These are phyloP conservation scores for Arthrobotrys pseudoclavata DNA, from an alignment of 2,329 filamentous ascomycete species.

Conservation along the genomic window DNA sequence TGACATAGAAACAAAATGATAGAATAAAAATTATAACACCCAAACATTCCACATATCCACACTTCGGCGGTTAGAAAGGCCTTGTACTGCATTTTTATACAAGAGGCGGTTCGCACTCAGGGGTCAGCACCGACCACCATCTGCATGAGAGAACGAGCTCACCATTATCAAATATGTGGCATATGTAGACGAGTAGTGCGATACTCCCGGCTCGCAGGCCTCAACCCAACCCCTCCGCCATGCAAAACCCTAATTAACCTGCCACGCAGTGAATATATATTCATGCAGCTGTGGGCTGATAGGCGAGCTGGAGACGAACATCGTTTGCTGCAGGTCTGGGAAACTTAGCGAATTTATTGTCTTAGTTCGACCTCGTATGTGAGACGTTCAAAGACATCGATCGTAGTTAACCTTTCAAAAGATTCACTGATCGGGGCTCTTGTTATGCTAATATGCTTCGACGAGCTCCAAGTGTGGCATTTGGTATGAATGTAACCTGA, in stretches of 20 bases:
- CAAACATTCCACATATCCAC: slow-evolving; percentile 9
- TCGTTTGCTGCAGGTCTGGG: slow-evolving; percentile 30
- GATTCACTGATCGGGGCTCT: slow-evolving; percentile 3
- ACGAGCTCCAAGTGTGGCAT: slow-evolving; percentile 8
- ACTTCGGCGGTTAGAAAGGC: slow-evolving; percentile 16
- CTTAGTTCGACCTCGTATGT: not conserved
- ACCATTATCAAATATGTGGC: slow-evolving; percentile 5
- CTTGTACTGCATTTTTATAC: slow-evolving; percentile 4
- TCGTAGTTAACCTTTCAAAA: not conserved
- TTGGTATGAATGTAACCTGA: slow-evolving; percentile 40
- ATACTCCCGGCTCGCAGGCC: slow-evolving; percentile 25
- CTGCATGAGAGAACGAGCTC: slow-evolving; percentile 25
- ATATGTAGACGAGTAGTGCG: slow-evolving; percentile 9
- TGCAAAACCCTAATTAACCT: slow-evolving; percentile 44
- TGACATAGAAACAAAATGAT: not conserved
- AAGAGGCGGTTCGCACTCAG: slow-evolving; percentile 24
- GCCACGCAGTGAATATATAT: slow-evolving; percentile 38
- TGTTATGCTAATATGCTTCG: not conserved
- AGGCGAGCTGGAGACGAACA: slow-evolving; percentile 54
- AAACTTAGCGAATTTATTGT: slow-evolving; percentile 32
- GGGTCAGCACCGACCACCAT: slow-evolving; percentile 29
- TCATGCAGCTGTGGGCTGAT: slow-evolving; percentile 38
- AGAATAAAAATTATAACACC: slow-evolving; percentile 8
- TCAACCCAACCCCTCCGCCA: slow-evolving; percentile 14
- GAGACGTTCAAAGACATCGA: not conserved